Evolutionary conservation across 345 rosid species (phyloP).

Genomic region (Citrus medica): DNA sequence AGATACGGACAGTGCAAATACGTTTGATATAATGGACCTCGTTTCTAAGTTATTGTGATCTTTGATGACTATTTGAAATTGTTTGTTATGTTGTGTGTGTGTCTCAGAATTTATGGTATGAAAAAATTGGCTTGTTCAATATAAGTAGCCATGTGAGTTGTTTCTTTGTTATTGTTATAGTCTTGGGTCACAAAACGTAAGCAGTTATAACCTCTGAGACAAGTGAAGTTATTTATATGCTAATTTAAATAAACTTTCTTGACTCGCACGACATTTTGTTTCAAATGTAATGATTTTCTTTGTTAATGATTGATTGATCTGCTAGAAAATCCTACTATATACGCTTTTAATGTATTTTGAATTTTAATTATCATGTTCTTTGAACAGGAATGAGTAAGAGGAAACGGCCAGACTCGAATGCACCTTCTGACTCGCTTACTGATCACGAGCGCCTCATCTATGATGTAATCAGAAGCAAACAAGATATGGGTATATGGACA

Average conservation of each 20-base stretch:
- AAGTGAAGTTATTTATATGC: not conserved
- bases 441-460: conserved; percentile 50
- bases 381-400: conserved; percentile 43
- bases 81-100: too few relatives aligned
- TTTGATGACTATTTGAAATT: too few relatives aligned
- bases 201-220: not conserved
- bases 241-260: not conserved
- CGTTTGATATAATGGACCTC: too few relatives aligned
- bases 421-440: conserved; percentile 30
- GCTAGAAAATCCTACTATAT: not conserved
- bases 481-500: conserved; percentile 58
- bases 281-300: not conserved
- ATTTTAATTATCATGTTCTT: not conserved
- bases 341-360: not conserved
- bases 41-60: too few relatives aligned
- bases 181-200: not conserved
- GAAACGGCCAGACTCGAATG: conserved; percentile 41
- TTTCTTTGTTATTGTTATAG: not conserved
- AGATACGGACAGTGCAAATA: too few relatives aligned
- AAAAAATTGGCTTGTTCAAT: not conserved
- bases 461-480: conserved; percentile 43
- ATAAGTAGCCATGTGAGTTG: not conserved
- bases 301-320: not conserved
- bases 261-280: not conserved
- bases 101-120: not conserved